Percentiles rank a stretch among this genome's conserved stretches.
These are phyloP conservation scores for Apodospora peruviana DNA, from an alignment of 495 filamentous ascomycete species.

Conservation along the genomic window DNA sequence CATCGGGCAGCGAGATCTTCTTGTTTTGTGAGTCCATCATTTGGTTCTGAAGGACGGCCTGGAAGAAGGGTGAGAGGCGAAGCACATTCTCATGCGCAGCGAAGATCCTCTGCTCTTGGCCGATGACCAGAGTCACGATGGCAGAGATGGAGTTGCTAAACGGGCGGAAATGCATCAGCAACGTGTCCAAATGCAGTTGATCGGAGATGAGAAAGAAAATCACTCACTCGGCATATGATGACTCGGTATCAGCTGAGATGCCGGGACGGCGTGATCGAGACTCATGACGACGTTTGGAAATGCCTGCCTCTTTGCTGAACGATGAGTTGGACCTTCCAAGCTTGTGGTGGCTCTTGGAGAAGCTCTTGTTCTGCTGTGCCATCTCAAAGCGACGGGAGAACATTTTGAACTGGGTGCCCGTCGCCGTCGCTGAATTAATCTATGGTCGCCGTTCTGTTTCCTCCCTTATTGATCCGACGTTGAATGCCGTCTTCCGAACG, in stretches of 20 bases:
- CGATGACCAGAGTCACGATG: slow-evolving; percentile 75
- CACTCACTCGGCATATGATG: slow-evolving; percentile 23
- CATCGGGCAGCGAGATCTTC: slow-evolving; percentile 73
- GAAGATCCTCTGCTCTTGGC: slow-evolving; percentile 75
- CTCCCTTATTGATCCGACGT: neutral
- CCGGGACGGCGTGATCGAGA: slow-evolving; percentile 30
- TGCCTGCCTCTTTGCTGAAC: slow-evolving; percentile 39
- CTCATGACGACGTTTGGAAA: slow-evolving; percentile 41
- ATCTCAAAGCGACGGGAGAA: slow-evolving; percentile 37
- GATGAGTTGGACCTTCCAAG: slow-evolving; percentile 38
- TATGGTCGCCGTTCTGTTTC: neutral
- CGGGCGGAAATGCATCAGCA: slow-evolving; percentile 7
- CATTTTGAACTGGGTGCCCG: slow-evolving; percentile 23
- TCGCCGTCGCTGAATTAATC: neutral
- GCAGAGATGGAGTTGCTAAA: slow-evolving; percentile 57
- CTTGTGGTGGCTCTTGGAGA: slow-evolving; percentile 33
- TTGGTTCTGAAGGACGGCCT: slow-evolving; percentile 51
- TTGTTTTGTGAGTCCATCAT: slow-evolving; percentile 61
- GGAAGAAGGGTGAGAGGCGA: slow-evolving; percentile 70
- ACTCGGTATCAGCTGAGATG: slow-evolving; percentile 25
- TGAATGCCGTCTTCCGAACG: too few species aligned
- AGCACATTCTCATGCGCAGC: slow-evolving; percentile 87
- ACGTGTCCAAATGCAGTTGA: neutral
- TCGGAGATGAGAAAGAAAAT: slow-evolving; percentile 12
- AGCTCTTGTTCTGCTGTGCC: slow-evolving; percentile 33